phyloP scores from a whole-genome alignment of 208 protist genomes.

The Balamuthia mandrillaris region DNA sequence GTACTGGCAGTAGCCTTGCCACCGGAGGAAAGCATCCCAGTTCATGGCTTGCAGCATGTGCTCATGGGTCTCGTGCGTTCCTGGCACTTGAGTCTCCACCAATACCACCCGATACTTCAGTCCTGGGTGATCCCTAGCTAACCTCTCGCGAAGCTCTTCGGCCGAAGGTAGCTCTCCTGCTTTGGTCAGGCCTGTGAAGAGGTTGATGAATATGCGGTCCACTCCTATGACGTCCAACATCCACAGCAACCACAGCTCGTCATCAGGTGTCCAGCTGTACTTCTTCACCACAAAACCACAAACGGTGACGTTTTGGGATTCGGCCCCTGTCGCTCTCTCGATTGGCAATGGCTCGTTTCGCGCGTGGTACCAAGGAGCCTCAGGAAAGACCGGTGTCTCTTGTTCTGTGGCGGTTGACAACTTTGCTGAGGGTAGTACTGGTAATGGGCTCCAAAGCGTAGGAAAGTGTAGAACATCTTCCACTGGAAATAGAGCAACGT shows the following conservation, averaged over 20 bases:
- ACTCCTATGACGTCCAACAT: neutral
- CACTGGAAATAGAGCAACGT: too few relatives aligned
- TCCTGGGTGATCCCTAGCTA: too few relatives aligned
- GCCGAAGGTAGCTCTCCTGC: neutral
- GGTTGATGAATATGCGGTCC: neutral
- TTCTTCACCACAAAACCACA: neutral
- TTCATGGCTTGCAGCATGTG: neutral
- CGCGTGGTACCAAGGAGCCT: neutral
- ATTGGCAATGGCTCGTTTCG: neutral
- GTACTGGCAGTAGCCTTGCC: neutral
- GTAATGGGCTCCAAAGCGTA: too few relatives aligned
- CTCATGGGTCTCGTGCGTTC: neutral
- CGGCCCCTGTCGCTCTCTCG: neutral
- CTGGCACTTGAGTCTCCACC: neutral
- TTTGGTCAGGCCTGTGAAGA: neutral
- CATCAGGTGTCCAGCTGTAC: neutral
- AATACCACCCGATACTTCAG: neutral
- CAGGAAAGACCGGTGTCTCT: too few relatives aligned
- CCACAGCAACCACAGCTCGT: conserved; percentile 5
- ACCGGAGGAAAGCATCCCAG: neutral
- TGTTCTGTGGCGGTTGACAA: too few relatives aligned
- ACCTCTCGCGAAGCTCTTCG: too few relatives aligned
- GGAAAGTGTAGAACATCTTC: too few relatives aligned
- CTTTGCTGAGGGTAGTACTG: too few relatives aligned
- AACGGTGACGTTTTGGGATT: too few relatives aligned